Conservation (phyloP, 225 moss, liverwort and hornwort genomes). For the Straminergon stramineum region DNA sequence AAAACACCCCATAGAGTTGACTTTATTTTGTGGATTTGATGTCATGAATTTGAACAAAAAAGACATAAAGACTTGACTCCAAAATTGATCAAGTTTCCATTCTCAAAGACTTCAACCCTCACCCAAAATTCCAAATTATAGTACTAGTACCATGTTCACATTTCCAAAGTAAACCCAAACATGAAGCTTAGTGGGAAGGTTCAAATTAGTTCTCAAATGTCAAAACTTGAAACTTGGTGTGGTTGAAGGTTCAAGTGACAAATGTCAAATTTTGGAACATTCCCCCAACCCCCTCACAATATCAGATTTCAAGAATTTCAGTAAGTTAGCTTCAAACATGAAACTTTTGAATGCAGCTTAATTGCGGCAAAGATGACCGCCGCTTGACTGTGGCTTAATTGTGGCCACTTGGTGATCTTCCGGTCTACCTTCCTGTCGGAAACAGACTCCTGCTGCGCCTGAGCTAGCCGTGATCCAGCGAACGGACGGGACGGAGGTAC, state of each 20-base stretch:
- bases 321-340: not conserved
- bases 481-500: not conserved
- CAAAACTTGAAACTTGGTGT: no score
- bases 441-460: not conserved
- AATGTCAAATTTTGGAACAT: not conserved
- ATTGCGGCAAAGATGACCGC: not conserved
- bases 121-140: not conserved
- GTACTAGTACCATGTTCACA: no score
- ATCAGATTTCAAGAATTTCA: not conserved
- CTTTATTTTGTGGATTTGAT: not conserved
- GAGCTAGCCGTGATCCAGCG: no score
- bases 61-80: not conserved
- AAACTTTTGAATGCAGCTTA: not conserved
- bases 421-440: not conserved
- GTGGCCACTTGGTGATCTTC: not conserved
- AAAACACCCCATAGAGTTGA: no score
- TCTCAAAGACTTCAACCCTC: not conserved
- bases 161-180: not conserved
- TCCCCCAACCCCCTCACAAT: not conserved
- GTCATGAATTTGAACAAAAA: no score
- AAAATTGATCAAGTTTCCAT: not conserved
- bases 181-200: not conserved
- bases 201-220: not conserved
- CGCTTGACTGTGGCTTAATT: not conserved
- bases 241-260: not conserved